Conservation (phyloP, 139 green algal species). For the Eudorina sp. region DNA sequence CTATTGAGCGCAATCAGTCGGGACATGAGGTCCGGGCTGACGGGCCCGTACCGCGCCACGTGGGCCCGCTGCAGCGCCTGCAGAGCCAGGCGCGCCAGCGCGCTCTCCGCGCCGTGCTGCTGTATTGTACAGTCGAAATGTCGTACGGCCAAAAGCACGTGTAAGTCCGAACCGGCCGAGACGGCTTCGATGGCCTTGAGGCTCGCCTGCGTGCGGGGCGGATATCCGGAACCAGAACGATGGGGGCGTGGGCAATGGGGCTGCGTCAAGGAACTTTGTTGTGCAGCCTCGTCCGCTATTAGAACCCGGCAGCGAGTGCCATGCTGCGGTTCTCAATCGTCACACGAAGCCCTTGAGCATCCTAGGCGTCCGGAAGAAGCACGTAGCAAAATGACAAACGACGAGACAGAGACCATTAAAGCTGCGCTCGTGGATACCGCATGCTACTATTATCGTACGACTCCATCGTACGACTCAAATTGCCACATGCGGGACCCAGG, state of each 20-base stretch:
- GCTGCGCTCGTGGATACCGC: too few relatives aligned
- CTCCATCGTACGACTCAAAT: too few relatives aligned
- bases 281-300: too few relatives aligned
- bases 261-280: too few relatives aligned
- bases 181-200: conserved; percentile 37
- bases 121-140: not conserved
- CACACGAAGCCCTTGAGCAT: too few relatives aligned
- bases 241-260: not conserved
- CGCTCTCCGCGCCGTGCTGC: not conserved
- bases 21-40: conserved; percentile 8
- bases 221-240: not conserved
- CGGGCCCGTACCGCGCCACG: conserved; percentile 33
- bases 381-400: too few relatives aligned
- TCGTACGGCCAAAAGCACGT: conserved; percentile 23
- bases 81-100: not conserved
- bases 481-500: too few relatives aligned
- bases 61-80: conserved; percentile 19
- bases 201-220: not conserved
- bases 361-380: too few relatives aligned
- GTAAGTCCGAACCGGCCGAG: conserved; percentile 42
- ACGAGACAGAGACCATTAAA: too few relatives aligned
- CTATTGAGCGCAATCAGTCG: conserved; percentile 10
- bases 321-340: too few relatives aligned
- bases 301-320: too few relatives aligned
- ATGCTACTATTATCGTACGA: too few relatives aligned